Evolutionary conservation across 495 filamentous ascomycete genomes (phyloP).

Genomic region (Neurospora sp.): DNA sequence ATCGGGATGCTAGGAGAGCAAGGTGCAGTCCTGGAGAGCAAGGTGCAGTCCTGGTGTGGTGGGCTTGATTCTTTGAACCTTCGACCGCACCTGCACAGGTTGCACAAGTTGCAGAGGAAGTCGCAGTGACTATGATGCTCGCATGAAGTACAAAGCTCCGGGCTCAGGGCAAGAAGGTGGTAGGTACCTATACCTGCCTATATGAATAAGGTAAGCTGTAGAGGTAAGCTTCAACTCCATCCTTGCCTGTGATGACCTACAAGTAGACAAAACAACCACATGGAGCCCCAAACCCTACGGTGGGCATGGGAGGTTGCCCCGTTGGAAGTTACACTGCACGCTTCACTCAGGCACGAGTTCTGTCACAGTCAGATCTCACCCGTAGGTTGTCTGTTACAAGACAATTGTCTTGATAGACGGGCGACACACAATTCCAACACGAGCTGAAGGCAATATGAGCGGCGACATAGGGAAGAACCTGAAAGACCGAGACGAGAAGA

Average conservation of each 20-base stretch:
- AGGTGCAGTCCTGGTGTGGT: not conserved
- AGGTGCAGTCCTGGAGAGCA: not conserved
- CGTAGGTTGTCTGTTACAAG: not conserved
- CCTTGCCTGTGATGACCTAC: not conserved
- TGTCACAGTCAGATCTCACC: not conserved
- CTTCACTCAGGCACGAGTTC: not conserved
- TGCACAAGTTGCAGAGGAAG: not conserved
- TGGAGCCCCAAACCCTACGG: not conserved
- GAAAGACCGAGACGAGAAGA: not conserved
- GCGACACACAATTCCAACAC: not conserved
- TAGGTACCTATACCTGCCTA: not conserved
- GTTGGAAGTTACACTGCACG: not conserved
- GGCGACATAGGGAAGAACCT: not conserved
- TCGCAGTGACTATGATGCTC: not conserved
- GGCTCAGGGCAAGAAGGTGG: not conserved
- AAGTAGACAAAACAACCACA: not conserved
- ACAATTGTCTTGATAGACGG: not conserved
- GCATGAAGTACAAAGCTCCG: not conserved
- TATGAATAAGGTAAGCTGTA: not conserved
- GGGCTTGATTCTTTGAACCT: not conserved
- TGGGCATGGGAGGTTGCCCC: not conserved
- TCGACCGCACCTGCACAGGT: not conserved
- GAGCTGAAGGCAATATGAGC: not conserved
- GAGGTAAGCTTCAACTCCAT: not conserved
- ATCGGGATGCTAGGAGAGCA: constrained; percentile 6